Base-by-base conservation (phyloP, 177 flowering plant species). In the Vitis hybrid region DNA sequence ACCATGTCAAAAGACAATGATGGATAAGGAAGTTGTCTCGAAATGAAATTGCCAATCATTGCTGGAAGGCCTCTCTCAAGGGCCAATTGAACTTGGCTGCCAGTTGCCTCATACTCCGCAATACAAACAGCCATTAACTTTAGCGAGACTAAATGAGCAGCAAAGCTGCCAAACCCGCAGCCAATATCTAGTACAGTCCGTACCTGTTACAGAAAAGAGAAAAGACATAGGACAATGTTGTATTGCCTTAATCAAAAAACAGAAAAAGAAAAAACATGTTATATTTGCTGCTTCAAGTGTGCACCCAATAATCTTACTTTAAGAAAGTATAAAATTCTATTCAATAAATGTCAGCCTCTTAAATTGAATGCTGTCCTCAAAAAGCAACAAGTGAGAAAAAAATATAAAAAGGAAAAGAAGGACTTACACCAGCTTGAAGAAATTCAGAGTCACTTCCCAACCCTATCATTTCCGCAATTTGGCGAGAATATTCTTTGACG, bases 61-160 rank as follows among this genome's bases (percentile, higher is more conserved):
- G 99, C 99, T 2, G 99, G 99, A 73, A 95, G 98, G 74, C 99
- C 99, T 84, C 99, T 87, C 87, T 95, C 99, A 67, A 95, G 97
- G 68, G 99, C 83, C 71, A 95, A 56, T 69, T 95, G 99, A 70
- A 93, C 98, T 84, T 93, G 99, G 81, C 98, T 91, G 29, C 98
- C 99, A 75, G 90, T 86, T 74, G 88, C 81, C 80, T 93, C 99
- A 81, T 93, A 95, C 60, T 87, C 90, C n/a, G 99, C 96, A 66
- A 90, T 77, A 77, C 99, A 95, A 57, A 91, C 74, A 74, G 93
- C 77, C 94, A 88, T 93, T 68, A 93, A 31, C 16, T 89, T 88
- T 21, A 90, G 78, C 33, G 99, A 90, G 31, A 87, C 78, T 56
- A 94, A 79, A 81, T 92, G 99, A 68, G 99, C 97, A 64, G 94